Evolutionary conservation across 345 rosid genomes (phyloP).

Genomic region (Chamaenerion angustifolium): DNA sequence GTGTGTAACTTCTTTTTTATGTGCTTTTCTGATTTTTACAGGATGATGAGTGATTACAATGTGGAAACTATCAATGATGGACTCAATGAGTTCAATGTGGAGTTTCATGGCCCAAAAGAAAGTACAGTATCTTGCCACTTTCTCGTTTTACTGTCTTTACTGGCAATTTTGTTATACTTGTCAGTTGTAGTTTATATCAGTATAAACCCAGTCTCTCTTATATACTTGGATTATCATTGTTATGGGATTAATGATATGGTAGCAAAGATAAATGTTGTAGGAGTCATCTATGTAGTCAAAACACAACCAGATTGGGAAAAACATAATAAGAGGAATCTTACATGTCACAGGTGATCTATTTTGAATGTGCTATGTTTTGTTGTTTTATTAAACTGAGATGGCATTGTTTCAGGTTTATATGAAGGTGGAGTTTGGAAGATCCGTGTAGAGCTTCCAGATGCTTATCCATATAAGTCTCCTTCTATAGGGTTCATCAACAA

Average conservation of each 20-base stretch:
- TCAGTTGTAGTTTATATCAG: neutral
- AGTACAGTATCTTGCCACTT: constrained; percentile 21
- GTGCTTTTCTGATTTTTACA: constrained; percentile 17
- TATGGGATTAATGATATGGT: too few relatives aligned
- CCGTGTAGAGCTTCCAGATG: constrained; percentile 67
- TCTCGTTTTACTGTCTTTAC: neutral
- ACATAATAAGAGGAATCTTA: too few relatives aligned
- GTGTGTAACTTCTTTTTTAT: neutral
- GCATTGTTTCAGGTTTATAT: constrained; percentile 38
- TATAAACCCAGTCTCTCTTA: neutral
- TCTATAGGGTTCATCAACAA: constrained; percentile 60
- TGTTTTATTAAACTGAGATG: neutral
- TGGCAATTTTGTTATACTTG: neutral
- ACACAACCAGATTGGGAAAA: too few relatives aligned
- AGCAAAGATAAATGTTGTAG: too few relatives aligned
- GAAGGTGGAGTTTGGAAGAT: constrained; percentile 70
- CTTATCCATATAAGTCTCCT: constrained; percentile 69
- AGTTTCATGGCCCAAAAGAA: constrained; percentile 66
- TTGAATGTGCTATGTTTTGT: neutral
- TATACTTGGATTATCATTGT: too few relatives aligned
- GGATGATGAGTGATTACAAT: constrained; percentile 74
- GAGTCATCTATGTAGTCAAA: too few relatives aligned
- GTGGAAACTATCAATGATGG: constrained; percentile 67
- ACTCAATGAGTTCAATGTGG: constrained; percentile 59
- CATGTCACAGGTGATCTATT: too few relatives aligned